Evolutionary conservation across 768 basidiomycete species (phyloP), one percentile per base, ranked within the genome.

Genomic region (Hygrophorus russula): DNA sequence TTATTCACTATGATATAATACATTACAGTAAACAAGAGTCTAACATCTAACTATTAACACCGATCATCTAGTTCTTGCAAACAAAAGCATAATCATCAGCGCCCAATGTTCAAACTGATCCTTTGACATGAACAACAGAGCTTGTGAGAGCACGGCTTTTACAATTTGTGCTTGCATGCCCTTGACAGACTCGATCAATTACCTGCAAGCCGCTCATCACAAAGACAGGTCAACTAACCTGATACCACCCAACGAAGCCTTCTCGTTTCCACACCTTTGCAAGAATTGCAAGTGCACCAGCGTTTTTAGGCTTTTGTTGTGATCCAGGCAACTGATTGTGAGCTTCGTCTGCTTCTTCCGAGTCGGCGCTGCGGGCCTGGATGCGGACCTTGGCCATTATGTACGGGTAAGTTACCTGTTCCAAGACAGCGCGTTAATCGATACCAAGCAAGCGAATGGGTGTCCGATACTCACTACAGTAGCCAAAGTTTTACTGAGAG

Each of bases 311-410:
- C 28, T 61, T 51, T 52, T 72, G 71, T 46, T 69, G 62, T 17
- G 66, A 56, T 7, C 51, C 47, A 5, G 66, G 69, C 13, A 57
- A 58, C n/a, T 63, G 49, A 30, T 58, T 49, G 39, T 70, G 60
- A 39, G 70, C 64, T 40, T 63, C 66, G 4, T 56, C 57, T 3
- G 61, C 67, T 11, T 73, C 73, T n/a, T 76, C 73, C 6, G 49
- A 57, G 44, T 79, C 77, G 13, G 77, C 70, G 37, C 74, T 73
- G 20, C 85, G 78, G 5, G 93, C 89, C 61, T 98, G 94, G 20
- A 98, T 84, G 41, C 93, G 76, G 27, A 97, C 90, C 70, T 98
- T 98, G 37, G 87, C 88, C 86, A 91, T 90, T 51, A 92, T 92
- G 57, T 93, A 92, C 0, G 90, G 91, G 56, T 93, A 94, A 2